A percentile compares a stretch with the other conserved stretches of the same genome.
Conservation (phyloP, 768 basidiomycete genomes). For the Hirschioporus abietinus region DNA sequence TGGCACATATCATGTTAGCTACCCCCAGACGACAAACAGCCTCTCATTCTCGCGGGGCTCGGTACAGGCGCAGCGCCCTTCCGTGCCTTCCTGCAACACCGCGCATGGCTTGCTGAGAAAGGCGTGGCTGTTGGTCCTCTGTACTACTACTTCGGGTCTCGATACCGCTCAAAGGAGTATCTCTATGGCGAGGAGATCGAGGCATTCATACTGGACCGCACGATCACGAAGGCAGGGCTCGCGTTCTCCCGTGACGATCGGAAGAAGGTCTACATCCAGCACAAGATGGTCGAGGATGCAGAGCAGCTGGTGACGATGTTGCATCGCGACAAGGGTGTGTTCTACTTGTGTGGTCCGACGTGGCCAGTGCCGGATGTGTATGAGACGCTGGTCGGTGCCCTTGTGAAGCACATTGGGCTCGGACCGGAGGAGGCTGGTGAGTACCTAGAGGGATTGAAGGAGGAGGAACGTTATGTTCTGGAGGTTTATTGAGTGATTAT, state of each 20-base stretch:
- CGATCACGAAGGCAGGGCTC: conserved; percentile 86
- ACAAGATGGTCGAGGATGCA: conserved; percentile 94
- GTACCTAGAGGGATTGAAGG: conserved; percentile 86
- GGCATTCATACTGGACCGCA: conserved; percentile 78
- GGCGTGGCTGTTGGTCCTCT: conserved; percentile 83
- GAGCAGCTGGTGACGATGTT: conserved; percentile 71
- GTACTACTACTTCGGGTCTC: conserved; percentile 98
- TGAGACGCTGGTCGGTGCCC: conserved; percentile 80
- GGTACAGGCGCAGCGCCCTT: conserved; percentile 99
- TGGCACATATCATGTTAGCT: conserved; percentile 40
- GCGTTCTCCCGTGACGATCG: conserved; percentile 95
- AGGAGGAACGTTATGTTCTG: conserved; percentile 95
- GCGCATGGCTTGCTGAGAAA: conserved; percentile 74
- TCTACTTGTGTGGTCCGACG: conserved; percentile 97
- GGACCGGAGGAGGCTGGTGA: conserved; percentile 63
- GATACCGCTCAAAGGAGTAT: conserved; percentile 92
- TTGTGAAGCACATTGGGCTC: conserved; percentile 66
- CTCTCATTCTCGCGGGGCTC: conserved; percentile 97
- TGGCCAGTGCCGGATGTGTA: conserved; percentile 99
- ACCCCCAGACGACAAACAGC: conserved; percentile 78
- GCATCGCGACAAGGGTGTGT: conserved; percentile 68
- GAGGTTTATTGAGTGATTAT: conserved; percentile 50
- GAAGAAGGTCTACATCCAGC: conserved; percentile 96
- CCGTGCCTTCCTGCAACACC: conserved; percentile 97
- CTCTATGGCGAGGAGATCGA: conserved; percentile 97